These are phyloP conservation scores for Cladosporium sp. DNA, from an alignment of 2,329 filamentous ascomycete species.

Conservation along the genomic window DNA sequence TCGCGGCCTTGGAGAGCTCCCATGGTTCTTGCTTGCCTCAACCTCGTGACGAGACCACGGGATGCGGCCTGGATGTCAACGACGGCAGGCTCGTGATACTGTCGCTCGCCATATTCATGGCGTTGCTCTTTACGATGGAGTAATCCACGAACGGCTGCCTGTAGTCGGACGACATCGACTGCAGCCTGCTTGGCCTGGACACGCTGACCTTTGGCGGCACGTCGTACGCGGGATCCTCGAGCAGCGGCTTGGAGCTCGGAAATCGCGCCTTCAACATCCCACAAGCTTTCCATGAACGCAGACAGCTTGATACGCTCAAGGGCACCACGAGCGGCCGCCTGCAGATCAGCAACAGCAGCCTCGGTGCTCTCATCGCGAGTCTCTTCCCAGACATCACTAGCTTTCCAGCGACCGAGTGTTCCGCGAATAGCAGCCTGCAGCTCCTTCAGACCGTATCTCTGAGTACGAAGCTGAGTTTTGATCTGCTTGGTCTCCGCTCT, in stretches of 20 bases:
- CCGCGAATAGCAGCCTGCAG: slow-evolving; percentile 44
- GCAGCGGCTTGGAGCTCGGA: slow-evolving; percentile 76
- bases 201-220: slow-evolving; percentile 49
- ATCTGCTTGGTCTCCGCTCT: slow-evolving; percentile 42
- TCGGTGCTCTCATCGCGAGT: slow-evolving; percentile 33
- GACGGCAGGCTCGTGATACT: slow-evolving; percentile 25
- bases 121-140: slow-evolving; percentile 50
- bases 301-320: slow-evolving; percentile 72
- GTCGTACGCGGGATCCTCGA: slow-evolving; percentile 43
- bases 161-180: slow-evolving; percentile 50
- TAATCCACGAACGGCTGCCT: slow-evolving; percentile 60
- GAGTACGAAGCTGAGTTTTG: slow-evolving; percentile 44
- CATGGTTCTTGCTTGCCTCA: slow-evolving; percentile 26
- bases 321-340: slow-evolving; percentile 59
- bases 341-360: slow-evolving; percentile 32
- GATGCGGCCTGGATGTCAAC: slow-evolving; percentile 37
- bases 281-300: slow-evolving; percentile 79
- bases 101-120: slow-evolving; percentile 25
- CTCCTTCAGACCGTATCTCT: slow-evolving; percentile 44
- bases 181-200: slow-evolving; percentile 60
- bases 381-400: slow-evolving; percentile 48
- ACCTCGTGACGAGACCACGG: slow-evolving; percentile 39
- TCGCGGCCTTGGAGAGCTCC: slow-evolving; percentile 32
- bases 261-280: slow-evolving; percentile 76
- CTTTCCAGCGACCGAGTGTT: slow-evolving; percentile 49